Base-by-base conservation (phyloP, 2,329 filamentous ascomycete genomes). In the Aspergillus sojae region DNA sequence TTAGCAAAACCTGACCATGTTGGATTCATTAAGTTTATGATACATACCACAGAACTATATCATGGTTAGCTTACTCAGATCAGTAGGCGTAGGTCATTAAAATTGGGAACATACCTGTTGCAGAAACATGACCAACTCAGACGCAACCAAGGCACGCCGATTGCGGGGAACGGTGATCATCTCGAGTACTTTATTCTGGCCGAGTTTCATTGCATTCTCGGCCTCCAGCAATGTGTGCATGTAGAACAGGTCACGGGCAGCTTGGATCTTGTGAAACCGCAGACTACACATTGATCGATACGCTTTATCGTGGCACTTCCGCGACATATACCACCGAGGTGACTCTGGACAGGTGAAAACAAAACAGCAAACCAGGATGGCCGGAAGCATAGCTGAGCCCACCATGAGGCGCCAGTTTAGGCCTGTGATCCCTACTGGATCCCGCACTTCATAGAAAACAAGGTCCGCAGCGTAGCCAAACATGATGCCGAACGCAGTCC, bases 401-500 rank as follows among this genome's bases (percentile, higher is more conserved):
- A 92, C 84, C 87, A 90, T 90, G 46, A 91, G 78, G 28, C 89
- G 85, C 89, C 89, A 91, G 65, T 89, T 80, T 28, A 85, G 79
- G 7, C 88, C 88, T 14, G 82, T 75, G 60, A 90, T 85, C 12
- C 52, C 52, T 4, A 80, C 79, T 4, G 81, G 74, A 3, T 77
- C 77, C 32, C 79, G 77, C 60, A 80, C 86, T 60, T 84, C 77
- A 71, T 85, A 89, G 71, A 90, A 88, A 9, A 85, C 86, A 32
- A 90, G 78, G 70, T 89, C 87, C 53, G 83, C 86, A 7, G 83
- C 84, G 71, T 85, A 90, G n/a, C 88, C 87, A 19, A 79, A 77
- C 83, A 84, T 80, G 64, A 83, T 83, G 19, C 82, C 82, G 63
- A 83, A 82, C 0, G 80, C 82, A 11, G 79, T 81, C 78, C 79